Percentiles rank a stretch among this genome's conserved stretches.
phyloP scores from a whole-genome alignment of 2,329 filamentous ascomycete species.

The Epicoccum nigrum region DNA sequence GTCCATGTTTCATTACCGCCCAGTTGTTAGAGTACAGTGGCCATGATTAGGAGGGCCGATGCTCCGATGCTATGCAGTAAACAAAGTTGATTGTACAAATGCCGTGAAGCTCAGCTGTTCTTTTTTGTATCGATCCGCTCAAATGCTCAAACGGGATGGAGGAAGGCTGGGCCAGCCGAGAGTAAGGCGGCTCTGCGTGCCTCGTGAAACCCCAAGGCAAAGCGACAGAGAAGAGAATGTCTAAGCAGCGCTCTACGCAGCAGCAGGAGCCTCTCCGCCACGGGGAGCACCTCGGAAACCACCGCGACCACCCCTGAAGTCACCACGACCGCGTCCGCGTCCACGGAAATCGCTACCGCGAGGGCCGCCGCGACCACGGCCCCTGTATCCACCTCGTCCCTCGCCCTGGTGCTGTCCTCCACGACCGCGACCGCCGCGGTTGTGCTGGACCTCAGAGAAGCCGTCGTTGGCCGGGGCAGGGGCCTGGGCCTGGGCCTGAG shows the following conservation, averaged over 20 bases:
- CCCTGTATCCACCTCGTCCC: slow-evolving; percentile 61
- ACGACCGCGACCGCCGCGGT: slow-evolving; percentile 57
- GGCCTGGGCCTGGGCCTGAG: slow-evolving; percentile 39
- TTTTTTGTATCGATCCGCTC: slow-evolving; percentile 23
- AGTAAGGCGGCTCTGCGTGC: slow-evolving; percentile 17
- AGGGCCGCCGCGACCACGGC: slow-evolving; percentile 56
- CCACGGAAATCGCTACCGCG: slow-evolving; percentile 48
- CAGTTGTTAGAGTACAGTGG: slow-evolving; percentile 38
- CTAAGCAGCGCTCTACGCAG: slow-evolving; percentile 18
- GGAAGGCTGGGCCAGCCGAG: slow-evolving; percentile 21
- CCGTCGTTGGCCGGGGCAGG: slow-evolving; percentile 61
- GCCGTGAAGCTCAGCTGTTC: slow-evolving; percentile 35
- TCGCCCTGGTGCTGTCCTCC: slow-evolving; percentile 44
- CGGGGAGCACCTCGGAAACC: slow-evolving; percentile 40
- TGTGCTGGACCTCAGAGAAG: slow-evolving; percentile 70
- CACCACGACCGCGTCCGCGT: slow-evolving; percentile 52
- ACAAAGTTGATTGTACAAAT: slow-evolving; percentile 41
- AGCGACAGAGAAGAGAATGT: slow-evolving; percentile 16
- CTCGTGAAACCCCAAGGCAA: slow-evolving; percentile 21
- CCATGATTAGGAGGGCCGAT: slow-evolving; percentile 38
- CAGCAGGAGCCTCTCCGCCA: slow-evolving; percentile 31
- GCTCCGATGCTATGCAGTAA: slow-evolving; percentile 50
- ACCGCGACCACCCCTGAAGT: slow-evolving; percentile 52
- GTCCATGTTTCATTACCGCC: slow-evolving; percentile 19
- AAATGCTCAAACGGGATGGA: slow-evolving; percentile 32